A percentile compares a stretch with the other conserved stretches of the same genome.
These are phyloP conservation scores for Amoeboaphelidium occidentale DNA, from an alignment of 371 early-diverging fungal species.

Conservation along the genomic window DNA sequence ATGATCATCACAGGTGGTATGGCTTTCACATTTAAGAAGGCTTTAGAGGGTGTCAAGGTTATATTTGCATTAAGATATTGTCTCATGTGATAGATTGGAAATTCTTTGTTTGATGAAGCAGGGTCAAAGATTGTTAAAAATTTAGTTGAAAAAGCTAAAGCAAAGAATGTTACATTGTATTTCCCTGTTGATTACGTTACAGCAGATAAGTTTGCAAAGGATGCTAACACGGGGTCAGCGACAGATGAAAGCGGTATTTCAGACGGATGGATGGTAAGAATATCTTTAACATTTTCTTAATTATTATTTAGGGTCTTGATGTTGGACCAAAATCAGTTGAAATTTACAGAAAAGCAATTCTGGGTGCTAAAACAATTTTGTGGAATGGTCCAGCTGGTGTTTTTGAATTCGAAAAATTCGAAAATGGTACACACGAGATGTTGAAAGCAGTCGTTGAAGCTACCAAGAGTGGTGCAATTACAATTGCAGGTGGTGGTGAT, in stretches of 20 bases:
- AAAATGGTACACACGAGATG: slow-evolving; percentile 58
- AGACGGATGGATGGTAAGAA: slow-evolving; percentile 40
- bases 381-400: slow-evolving; percentile 99
- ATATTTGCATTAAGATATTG: too few relatives aligned
- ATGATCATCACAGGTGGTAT: slow-evolving; percentile 86
- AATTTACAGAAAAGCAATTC: slow-evolving; percentile 40
- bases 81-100: slow-evolving; percentile 41
- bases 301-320: slow-evolving; percentile 45
- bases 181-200: slow-evolving; percentile 79
- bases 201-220: slow-evolving; percentile 54
- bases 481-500: slow-evolving; percentile 87
- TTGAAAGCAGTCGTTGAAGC: slow-evolving; percentile 65
- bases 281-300: background rate
- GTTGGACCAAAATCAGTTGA: slow-evolving; percentile 63
- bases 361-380: slow-evolving; percentile 66
- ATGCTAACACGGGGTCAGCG: slow-evolving; percentile 55
- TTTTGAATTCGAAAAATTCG: slow-evolving; percentile 88
- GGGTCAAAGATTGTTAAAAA: slow-evolving; percentile 62
- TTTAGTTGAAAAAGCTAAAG: slow-evolving; percentile 60
- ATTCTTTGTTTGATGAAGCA: slow-evolving; percentile 67
- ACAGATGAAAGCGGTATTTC: slow-evolving; percentile 73
- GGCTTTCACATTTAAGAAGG: slow-evolving; percentile 95
- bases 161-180: slow-evolving; percentile 58
- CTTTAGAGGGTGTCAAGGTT: slow-evolving; percentile 47
- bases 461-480: slow-evolving; percentile 39